Evolutionary conservation across 495 filamentous ascomycete genomes (phyloP), one percentile per base, ranked within the genome.

Genomic region (Aspergillus olivimuriae): DNA sequence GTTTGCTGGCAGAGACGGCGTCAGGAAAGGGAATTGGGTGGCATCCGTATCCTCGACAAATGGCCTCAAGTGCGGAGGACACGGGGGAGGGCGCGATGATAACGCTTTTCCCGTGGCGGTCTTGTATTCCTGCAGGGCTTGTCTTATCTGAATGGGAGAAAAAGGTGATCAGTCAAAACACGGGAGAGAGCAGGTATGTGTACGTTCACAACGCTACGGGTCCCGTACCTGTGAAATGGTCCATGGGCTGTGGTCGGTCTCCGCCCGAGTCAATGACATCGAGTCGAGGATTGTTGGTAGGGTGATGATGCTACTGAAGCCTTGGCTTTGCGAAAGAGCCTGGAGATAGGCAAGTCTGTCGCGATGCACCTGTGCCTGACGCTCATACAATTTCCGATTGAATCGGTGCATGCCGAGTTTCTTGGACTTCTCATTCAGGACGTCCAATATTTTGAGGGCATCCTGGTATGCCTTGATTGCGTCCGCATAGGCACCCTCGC

Each of bases 401-500:
- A 51, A 24, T 32, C 51, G 50, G 43, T 18, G 51, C 18, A 44
- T 40, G 6, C 41, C 41, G 5, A 36, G 39, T 15, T 54, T 54
- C 34, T 51, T 54, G 39, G 44, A 46, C 15, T 14, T 51, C 24
- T 51, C 32, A 6, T 35, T 43, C 31, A 38, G 8, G 20, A 36
- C 21, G 2, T 34, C 43, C 2, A 54, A 31, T 15, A 54, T 30
- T 0, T 53, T 47, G 15, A 70, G 47, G 2, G 43, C 39, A 12
- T 43, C 43, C 18, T 43, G 53, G 33, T 55, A 39, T n/a, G 61
- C 22, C 17, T 18, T 15, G 26, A 67, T 64, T 3, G 67, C 65
- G 12, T 65, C 62, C n/a, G 55, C 43, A 21, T 62, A 66, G 17
- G 59, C 56, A 7, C 60, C 60, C 17, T 58, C 50, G 11, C 41